Conservation (phyloP, 2,329 filamentous ascomycete species). For the Lasiodiplodia hormozganensis region DNA sequence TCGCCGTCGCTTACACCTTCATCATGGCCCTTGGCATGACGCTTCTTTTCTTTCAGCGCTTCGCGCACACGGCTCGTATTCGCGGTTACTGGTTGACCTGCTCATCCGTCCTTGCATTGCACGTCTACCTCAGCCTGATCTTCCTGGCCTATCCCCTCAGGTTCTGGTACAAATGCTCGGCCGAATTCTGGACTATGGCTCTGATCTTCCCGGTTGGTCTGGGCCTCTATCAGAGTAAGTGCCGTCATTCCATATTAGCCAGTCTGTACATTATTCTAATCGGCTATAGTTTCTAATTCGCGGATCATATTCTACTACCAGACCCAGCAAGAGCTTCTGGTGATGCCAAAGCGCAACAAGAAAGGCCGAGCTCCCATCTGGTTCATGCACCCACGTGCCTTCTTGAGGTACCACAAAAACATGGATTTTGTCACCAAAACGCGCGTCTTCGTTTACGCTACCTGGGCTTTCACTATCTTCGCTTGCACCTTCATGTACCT, state of each 20-base stretch:
- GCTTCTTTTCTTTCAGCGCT: conserved; percentile 13
- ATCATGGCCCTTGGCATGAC: neutral
- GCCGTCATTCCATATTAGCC: no score
- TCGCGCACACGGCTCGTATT: conserved; percentile 18
- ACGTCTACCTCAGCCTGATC: conserved; percentile 17
- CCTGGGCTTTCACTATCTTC: neutral
- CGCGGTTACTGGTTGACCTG: conserved; percentile 13
- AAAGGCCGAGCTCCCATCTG: conserved; percentile 1
- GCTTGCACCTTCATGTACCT: conserved; percentile 7
- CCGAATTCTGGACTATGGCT: conserved; percentile 28
- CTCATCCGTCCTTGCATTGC: conserved; percentile 1
- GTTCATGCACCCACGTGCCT: neutral
- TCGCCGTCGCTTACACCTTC: conserved; percentile 25
- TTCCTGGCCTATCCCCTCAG: conserved; percentile 18
- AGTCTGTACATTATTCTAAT: neutral
- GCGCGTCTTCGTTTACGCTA: neutral
- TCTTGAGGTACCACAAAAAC: neutral
- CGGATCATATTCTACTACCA: conserved; percentile 23
- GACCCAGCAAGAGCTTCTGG: conserved; percentile 13
- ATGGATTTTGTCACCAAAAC: conserved; percentile 18
- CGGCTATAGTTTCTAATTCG: conserved; percentile 9
- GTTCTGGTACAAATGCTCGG: conserved; percentile 25
- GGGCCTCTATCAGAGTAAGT: conserved; percentile 25
- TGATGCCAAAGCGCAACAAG: neutral
- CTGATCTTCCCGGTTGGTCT: conserved; percentile 16